phyloP scores from a whole-genome alignment of 768 basidiomycete species.

The Cystofilobasidium macerans region DNA sequence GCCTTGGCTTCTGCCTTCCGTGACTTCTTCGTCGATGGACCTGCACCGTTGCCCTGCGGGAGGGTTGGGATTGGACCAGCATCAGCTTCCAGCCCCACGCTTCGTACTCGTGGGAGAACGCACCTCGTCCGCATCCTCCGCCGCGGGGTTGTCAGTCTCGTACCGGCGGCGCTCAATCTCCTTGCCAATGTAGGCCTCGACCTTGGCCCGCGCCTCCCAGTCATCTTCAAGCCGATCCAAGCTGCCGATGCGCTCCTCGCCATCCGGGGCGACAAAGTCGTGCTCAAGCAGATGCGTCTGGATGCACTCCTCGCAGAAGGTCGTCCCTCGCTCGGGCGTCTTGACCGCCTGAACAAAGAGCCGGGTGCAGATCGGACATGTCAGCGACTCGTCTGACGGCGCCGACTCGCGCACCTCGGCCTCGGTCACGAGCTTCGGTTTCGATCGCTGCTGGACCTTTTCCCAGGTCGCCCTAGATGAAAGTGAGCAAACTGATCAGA shows the following conservation, averaged over 20 bases:
- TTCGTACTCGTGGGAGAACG: background rate
- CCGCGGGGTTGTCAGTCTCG: constrained; percentile 7
- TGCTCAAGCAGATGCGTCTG: constrained; percentile 85
- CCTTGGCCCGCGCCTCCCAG: constrained; percentile 63
- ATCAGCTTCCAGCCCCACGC: no score
- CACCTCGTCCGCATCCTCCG: constrained; percentile 6
- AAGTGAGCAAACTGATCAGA: no score
- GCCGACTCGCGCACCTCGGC: constrained; percentile 74
- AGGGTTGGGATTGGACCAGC: no score
- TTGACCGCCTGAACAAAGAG: constrained; percentile 88
- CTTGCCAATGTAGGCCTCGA: constrained; percentile 67
- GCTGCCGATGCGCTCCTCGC: constrained; percentile 73
- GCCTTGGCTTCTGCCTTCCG: background rate
- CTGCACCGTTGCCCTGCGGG: background rate
- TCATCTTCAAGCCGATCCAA: constrained; percentile 76
- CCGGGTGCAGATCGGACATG: constrained; percentile 84
- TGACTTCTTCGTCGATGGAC: no score
- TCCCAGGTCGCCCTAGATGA: constrained; percentile 94
- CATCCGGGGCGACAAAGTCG: constrained; percentile 88
- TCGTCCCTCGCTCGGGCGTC: constrained; percentile 83
- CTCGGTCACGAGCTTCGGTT: constrained; percentile 67
- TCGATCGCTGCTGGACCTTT: constrained; percentile 50
- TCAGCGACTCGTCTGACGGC: constrained; percentile 64
- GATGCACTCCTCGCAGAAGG: constrained; percentile 95
- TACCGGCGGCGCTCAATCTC: constrained; percentile 43